A percentile compares a stretch with the other conserved stretches of the same genome.
Conservation (phyloP, 2,329 filamentous ascomycete genomes). For the Talaromyces funiculosus region DNA sequence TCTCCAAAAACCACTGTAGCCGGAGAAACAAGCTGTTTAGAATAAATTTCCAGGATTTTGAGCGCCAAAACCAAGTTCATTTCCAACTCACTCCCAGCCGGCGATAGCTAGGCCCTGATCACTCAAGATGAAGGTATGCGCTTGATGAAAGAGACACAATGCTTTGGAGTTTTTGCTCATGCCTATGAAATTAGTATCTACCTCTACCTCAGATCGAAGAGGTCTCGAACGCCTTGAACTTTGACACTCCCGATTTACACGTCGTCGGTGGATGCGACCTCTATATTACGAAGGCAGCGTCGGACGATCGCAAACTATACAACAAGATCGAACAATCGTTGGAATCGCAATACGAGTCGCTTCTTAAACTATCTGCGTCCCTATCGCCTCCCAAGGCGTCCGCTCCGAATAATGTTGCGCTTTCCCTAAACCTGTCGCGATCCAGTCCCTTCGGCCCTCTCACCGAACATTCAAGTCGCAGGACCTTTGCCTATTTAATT, state of each 20-base stretch:
- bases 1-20: not conserved
- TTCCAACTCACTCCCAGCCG: not conserved
- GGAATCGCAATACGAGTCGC: conserved; percentile 82
- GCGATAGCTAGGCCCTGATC: not conserved
- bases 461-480: conserved; percentile 78
- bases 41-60: not conserved
- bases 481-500: conserved; percentile 93
- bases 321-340: conserved; percentile 89
- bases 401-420: conserved; percentile 50
- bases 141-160: not conserved
- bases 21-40: not conserved
- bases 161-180: conserved; percentile 13
- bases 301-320: conserved; percentile 94
- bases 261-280: conserved; percentile 92
- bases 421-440: conserved; percentile 67
- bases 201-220: conserved; percentile 86
- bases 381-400: conserved; percentile 76
- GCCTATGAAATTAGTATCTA: conserved; percentile 62
- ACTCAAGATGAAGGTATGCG: conserved; percentile 13
- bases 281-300: conserved; percentile 94
- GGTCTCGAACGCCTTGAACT: conserved; percentile 88
- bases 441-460: conserved; percentile 89
- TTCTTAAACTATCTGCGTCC: conserved; percentile 78
- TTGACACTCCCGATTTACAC: conserved; percentile 87
- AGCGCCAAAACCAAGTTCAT: not conserved